Percentiles rank a stretch among this genome's conserved stretches.
phyloP scores from a whole-genome alignment of 2,329 filamentous ascomycete species.

The Aureobasidium sp. region DNA sequence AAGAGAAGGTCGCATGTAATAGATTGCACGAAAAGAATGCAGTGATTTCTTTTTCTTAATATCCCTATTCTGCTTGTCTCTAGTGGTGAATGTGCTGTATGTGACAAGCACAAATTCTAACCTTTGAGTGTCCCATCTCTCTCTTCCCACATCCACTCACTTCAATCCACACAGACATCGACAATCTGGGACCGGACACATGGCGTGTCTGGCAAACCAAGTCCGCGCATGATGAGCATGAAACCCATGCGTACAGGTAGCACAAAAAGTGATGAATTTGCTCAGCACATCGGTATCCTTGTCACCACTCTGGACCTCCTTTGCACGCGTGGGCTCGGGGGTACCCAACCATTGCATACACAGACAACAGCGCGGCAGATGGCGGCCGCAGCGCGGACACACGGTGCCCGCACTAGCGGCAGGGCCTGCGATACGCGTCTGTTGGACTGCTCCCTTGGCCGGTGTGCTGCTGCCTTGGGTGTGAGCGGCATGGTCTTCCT shows the following conservation, averaged over 20 bases:
- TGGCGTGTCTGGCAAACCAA: conserved; percentile 52
- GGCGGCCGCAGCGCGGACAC: conserved; percentile 55
- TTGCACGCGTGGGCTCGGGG: conserved; percentile 45
- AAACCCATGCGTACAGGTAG: conserved; percentile 56
- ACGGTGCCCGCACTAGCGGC: conserved; percentile 39
- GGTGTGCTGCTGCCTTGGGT: conserved; percentile 21
- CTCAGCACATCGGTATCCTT: conserved; percentile 41
- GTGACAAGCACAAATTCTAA: not conserved
- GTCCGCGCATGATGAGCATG: conserved; percentile 56
- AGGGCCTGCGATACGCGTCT: conserved; percentile 23
- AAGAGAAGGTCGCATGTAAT: not conserved
- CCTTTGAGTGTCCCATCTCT: not conserved
- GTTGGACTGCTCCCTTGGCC: conserved; percentile 19
- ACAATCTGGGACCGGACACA: conserved; percentile 51
- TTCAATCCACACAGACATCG: conserved; percentile 44
- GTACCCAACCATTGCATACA: conserved; percentile 56
- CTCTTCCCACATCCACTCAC: not conserved
- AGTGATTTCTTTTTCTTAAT: not conserved
- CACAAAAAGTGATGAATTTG: conserved; percentile 54
- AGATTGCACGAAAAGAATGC: not conserved
- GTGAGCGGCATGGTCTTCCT: conserved; percentile 22
- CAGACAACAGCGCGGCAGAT: conserved; percentile 56
- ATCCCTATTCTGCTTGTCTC: not conserved
- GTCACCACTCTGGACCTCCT: conserved; percentile 24
- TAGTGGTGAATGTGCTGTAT: not conserved